Percentiles rank a stretch among this genome's conserved stretches.
phyloP scores from a whole-genome alignment of 192 early-diverging fungal genomes.

The Backusella sp. region DNA sequence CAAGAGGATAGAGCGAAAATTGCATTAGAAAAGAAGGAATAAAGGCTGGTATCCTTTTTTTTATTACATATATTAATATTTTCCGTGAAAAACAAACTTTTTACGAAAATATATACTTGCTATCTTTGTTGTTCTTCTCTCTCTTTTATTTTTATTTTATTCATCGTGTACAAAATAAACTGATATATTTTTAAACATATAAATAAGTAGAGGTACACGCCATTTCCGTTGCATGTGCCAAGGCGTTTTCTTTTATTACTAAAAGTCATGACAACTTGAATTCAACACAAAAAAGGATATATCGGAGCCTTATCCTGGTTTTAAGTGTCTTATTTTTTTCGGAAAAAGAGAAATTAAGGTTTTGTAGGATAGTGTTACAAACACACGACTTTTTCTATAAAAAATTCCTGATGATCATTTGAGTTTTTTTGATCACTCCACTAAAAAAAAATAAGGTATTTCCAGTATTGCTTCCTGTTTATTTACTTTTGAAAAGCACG shows the following conservation, averaged over 20 bases:
- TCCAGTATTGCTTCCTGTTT: not conserved
- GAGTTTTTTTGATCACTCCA: not conserved
- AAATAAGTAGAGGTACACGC: not conserved
- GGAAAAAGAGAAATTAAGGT: not conserved
- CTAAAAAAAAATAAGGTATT: not conserved
- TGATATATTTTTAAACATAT: not conserved
- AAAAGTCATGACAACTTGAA: not conserved
- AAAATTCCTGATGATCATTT: not conserved
- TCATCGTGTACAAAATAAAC: constrained; percentile 4
- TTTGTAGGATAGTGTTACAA: not conserved
- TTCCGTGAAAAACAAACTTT: not conserved
- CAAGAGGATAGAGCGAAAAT: constrained; percentile 42
- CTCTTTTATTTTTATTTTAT: not conserved
- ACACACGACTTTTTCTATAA: not conserved
- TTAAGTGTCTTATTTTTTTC: not conserved
- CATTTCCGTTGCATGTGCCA: not conserved
- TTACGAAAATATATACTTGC: not conserved
- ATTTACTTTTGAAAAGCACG: not conserved
- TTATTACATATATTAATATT: not conserved
- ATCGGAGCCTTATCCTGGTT: not conserved
- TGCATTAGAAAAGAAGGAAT: not conserved
- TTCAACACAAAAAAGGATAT: not conserved
- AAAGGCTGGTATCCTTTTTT: constrained; percentile 6
- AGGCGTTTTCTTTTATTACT: not conserved
- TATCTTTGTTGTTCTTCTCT: not conserved